Evolutionary conservation across 495 filamentous ascomycete genomes (phyloP).

Genomic region (Penicillium silybi): DNA sequence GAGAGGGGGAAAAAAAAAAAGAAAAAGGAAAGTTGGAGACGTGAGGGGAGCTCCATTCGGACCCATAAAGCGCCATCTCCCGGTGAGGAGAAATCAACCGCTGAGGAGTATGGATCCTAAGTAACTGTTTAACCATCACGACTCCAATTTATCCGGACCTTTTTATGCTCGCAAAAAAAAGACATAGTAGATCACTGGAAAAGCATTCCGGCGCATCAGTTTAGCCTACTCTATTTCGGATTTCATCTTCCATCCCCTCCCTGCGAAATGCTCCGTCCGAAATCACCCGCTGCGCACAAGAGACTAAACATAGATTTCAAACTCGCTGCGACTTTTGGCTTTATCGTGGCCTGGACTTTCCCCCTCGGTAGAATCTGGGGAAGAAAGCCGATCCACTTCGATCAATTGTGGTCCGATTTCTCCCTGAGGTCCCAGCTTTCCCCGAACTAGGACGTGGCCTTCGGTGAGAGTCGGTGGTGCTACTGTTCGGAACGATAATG

Average conservation of each 20-base stretch:
- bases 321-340: not conserved
- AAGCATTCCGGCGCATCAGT: not conserved
- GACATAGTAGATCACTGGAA: not conserved
- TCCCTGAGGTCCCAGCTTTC: not conserved
- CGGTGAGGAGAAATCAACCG: slow-evolving; percentile 34
- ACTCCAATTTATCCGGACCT: not conserved
- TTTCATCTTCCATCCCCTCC: not conserved
- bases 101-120: slow-evolving; percentile 8
- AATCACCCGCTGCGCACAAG: not conserved
- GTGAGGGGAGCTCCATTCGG: slow-evolving; percentile 17
- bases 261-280: not conserved
- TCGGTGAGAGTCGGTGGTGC: slow-evolving; percentile 1
- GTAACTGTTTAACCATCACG: not conserved
- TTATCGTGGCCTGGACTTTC: not conserved
- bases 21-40: slow-evolving; percentile 19
- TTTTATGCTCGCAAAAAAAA: not conserved
- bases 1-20: not conserved
- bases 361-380: slow-evolving; percentile 9
- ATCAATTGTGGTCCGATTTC: slow-evolving; percentile 1
- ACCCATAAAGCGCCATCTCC: slow-evolving; percentile 1
- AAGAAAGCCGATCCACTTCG: slow-evolving; percentile 5
- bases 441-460: not conserved
- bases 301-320: not conserved
- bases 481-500: not conserved
- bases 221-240: not conserved